Conservation (phyloP, 2,329 filamentous ascomycete species). For the Fusarium annulatum region DNA sequence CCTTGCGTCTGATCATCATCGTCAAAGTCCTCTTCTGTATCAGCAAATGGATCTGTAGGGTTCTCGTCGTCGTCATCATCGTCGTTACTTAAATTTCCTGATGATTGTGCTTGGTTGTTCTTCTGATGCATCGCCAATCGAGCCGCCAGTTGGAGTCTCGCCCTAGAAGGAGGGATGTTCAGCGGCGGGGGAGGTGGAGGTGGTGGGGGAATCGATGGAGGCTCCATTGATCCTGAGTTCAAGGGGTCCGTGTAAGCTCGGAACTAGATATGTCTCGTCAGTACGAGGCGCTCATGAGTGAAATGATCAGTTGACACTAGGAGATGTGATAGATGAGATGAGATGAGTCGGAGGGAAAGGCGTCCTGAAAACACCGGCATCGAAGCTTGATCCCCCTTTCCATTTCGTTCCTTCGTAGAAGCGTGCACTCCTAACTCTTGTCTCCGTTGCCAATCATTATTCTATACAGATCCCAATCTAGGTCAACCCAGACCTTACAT, state of each 20-base stretch:
- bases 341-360: constrained; percentile 37
- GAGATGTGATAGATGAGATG: constrained; percentile 38
- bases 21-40: constrained; percentile 65
- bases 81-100: constrained; percentile 53
- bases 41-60: constrained; percentile 59
- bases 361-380: constrained; percentile 45
- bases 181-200: constrained; percentile 80
- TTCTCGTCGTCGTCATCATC: constrained; percentile 56
- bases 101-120: constrained; percentile 62
- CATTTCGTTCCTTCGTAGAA: constrained; percentile 43
- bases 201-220: constrained; percentile 68
- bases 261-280: constrained; percentile 57
- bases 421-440: constrained; percentile 39
- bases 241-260: constrained; percentile 68
- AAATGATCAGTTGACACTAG: constrained; percentile 39
- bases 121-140: constrained; percentile 82
- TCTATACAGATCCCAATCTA: constrained; percentile 39
- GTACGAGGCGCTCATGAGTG: constrained; percentile 30
- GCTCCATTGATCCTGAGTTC: constrained; percentile 62
- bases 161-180: constrained; percentile 87
- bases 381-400: constrained; percentile 44
- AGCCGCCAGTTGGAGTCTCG: constrained; percentile 89
- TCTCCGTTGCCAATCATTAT: constrained; percentile 36
- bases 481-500: constrained; percentile 32
- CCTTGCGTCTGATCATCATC: constrained; percentile 54